These are phyloP conservation scores for Selaginella moellendorffii DNA, from an alignment of 75 land plant species.

Conservation along the genomic window DNA sequence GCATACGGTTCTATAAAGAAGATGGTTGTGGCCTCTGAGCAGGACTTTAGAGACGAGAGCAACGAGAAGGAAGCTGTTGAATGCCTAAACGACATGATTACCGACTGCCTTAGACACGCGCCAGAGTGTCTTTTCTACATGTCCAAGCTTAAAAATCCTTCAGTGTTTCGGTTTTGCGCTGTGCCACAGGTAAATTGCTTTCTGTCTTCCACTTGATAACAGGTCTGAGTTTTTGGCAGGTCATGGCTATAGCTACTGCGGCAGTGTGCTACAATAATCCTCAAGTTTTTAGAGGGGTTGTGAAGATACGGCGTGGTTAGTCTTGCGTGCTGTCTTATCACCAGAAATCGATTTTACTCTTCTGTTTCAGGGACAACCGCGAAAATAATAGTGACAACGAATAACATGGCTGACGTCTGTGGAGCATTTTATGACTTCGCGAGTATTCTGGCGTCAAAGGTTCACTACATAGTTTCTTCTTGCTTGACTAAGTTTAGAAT, in stretches of 20 bases:
- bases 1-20: not conserved
- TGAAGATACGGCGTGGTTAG: conserved; percentile 94
- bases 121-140: conserved; percentile 66
- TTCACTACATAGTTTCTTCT: conserved; percentile 10
- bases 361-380: conserved; percentile 66
- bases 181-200: conserved; percentile 97
- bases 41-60: conserved; percentile 83
- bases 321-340: not conserved
- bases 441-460: conserved; percentile 51
- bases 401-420: conserved; percentile 72
- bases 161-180: conserved; percentile 86
- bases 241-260: conserved; percentile 86
- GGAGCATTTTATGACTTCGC: conserved; percentile 73
- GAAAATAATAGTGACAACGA: conserved; percentile 61
- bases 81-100: conserved; percentile 90
- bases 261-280: conserved; percentile 87
- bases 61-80: conserved; percentile 56
- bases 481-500: not conserved
- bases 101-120: conserved; percentile 71
- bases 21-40: not conserved
- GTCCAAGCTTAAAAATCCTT: conserved; percentile 44
- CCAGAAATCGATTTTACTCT: not conserved
- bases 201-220: too few relatives aligned
- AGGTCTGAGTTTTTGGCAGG: conserved; percentile 35
- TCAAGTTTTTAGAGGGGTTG: conserved; percentile 88